Evolutionary conservation across 2,329 filamentous ascomycete genomes (phyloP).

Genomic region (Fonsecaea pedrosoi): DNA sequence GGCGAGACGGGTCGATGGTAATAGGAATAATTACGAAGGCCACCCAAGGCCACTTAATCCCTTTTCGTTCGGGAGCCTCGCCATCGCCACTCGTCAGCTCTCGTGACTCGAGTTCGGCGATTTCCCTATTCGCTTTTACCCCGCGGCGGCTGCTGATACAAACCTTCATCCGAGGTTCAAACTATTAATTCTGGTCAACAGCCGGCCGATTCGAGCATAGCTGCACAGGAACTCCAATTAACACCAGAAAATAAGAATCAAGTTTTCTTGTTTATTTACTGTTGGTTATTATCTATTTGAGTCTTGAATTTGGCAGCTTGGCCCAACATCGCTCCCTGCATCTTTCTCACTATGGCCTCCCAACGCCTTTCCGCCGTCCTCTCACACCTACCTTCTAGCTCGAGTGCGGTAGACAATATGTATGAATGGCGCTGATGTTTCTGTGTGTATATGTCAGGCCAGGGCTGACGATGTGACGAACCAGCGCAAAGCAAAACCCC

Average conservation of each 20-base stretch:
- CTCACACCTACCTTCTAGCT: constrained; percentile 79
- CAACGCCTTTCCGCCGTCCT: constrained; percentile 87
- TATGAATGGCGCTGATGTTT: constrained; percentile 56
- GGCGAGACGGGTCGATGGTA: too few species aligned
- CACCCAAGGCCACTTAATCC: too few species aligned
- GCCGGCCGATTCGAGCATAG: not conserved
- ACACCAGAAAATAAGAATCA: not conserved
- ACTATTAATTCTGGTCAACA: not conserved
- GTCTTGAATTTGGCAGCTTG: not conserved
- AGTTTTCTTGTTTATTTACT: not conserved
- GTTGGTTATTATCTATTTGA: not conserved
- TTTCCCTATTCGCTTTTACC: constrained; percentile 1
- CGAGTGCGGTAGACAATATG: constrained; percentile 76
- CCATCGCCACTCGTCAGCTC: too few species aligned
- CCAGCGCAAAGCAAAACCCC: constrained; percentile 85
- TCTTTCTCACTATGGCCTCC: constrained; percentile 69
- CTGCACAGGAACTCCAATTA: not conserved
- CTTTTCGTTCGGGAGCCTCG: not conserved
- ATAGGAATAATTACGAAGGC: too few species aligned
- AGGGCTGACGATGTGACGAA: constrained; percentile 5
- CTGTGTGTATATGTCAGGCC: not conserved
- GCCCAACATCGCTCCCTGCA: not conserved
- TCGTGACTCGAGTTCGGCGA: not conserved
- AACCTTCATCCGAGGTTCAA: constrained; percentile 1
- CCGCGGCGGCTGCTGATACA: not conserved